Evolutionary conservation across 129 eudicot genomes (phyloP).

Genomic region (Gnaphalium uliginosum): DNA sequence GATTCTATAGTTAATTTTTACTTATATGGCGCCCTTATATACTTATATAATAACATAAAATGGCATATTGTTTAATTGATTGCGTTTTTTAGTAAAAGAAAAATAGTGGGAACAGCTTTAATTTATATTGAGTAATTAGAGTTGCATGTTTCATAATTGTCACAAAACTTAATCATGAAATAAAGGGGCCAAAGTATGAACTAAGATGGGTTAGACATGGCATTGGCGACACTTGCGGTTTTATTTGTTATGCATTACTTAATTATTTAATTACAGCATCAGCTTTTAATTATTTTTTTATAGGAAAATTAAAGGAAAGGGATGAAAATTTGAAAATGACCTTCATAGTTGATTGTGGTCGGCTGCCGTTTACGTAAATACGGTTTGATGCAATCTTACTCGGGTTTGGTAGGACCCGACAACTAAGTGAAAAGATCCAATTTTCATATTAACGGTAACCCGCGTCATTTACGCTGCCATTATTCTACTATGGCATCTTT

Average conservation of each 20-base stretch:
- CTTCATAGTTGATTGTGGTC: conserved; percentile 16
- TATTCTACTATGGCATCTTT: too few species aligned
- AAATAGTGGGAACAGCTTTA: too few species aligned
- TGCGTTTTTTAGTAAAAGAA: not conserved
- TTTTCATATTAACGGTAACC: conserved; percentile 29
- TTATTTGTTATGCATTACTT: not conserved
- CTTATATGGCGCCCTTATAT: too few species aligned
- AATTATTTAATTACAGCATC: too few species aligned
- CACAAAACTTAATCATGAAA: conserved; percentile 9
- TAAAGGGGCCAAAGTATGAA: conserved; percentile 4
- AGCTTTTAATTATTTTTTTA: too few species aligned
- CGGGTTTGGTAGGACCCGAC: not conserved
- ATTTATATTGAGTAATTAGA: not conserved
- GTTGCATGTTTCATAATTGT: conserved; percentile 19
- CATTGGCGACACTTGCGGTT: conserved; percentile 5
- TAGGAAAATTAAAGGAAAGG: not conserved
- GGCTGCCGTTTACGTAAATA: conserved; percentile 30
- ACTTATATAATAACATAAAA: too few species aligned
- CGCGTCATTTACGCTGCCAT: conserved; percentile 25
- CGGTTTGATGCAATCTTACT: conserved; percentile 22
- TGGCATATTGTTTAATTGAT: not conserved
- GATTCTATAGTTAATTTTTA: too few species aligned
- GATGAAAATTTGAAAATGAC: not conserved
- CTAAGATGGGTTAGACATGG: not conserved
- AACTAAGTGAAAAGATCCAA: conserved; percentile 10